Conservation (phyloP, 345 rosid genomes). For the Citrus sp. region DNA sequence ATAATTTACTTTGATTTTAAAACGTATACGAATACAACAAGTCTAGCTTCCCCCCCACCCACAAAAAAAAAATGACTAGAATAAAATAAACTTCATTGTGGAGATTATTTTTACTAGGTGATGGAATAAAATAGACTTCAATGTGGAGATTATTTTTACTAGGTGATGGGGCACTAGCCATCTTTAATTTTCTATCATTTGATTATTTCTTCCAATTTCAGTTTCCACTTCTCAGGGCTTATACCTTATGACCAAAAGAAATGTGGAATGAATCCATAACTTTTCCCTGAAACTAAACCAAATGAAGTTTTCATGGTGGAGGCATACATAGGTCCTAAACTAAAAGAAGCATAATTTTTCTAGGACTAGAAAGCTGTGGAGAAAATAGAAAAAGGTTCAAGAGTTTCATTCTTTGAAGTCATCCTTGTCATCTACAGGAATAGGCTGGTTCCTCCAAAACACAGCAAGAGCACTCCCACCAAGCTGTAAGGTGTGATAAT, state of each 20-base stretch:
- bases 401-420: constrained; percentile 71
- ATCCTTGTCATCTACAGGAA: constrained; percentile 76
- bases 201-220: background rate
- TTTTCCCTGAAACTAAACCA: background rate
- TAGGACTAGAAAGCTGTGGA: background rate
- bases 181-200: background rate
- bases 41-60: too few relatives aligned
- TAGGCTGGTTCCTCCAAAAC: constrained; percentile 84
- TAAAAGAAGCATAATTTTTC: background rate
- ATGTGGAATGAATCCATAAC: background rate
- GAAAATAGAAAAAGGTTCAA: background rate
- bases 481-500: constrained; percentile 43
- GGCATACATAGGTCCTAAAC: background rate
- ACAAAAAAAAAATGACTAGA: too few relatives aligned
- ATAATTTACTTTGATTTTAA: too few relatives aligned
- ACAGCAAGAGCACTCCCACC: constrained; percentile 97
- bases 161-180: background rate
- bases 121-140: too few relatives aligned
- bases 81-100: too few relatives aligned
- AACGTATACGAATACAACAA: too few relatives aligned
- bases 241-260: background rate
- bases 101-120: too few relatives aligned
- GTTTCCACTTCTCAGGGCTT: background rate
- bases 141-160: background rate
- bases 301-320: background rate